Evolutionary conservation across 129 eudicot species (phyloP), one percentile per base, ranked within the genome.

Genomic region (Arctium lappa): DNA sequence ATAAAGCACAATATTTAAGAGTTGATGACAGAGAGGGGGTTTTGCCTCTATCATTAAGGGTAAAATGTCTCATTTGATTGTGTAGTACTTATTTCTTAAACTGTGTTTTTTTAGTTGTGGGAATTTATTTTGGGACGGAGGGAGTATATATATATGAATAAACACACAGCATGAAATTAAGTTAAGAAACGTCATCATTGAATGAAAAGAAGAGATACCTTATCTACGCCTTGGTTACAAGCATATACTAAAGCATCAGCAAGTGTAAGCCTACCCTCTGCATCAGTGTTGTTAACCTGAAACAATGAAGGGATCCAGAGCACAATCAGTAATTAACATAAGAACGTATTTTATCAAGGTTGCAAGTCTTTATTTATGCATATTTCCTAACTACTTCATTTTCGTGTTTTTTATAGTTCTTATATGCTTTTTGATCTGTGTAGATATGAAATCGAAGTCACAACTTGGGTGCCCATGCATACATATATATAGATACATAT

Each of bases 261-360:
- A 80, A 96, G 99, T 46, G 99, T 95, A 73, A 95, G 97, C 84
- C 99, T 91, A 32, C 99, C 99, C 90, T 95, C 99, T 22, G 99
- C 98, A 88, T 96, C 99, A 12, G 99, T 96, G 85, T 96, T 96
- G 94, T 96, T 96, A 78, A 96, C 99, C 99, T 96, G 88, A 71
- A 80, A 69, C 71, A 46, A 73, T 65, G 44, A 79, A 79, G 9
- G 31, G 76, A 65, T 75, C 70, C 8, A 75, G 60, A 65, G 8
- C 16, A 63, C 38, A 33, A 65, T 65, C 33, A n/a, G 29, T 60
- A 60, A 60, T 60, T 60, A 53, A n/a, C 30, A 16, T 60, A 60
- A 60, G 68, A 60, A 16, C 29, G 29, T 16, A n/a, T 60, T 6
- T n/a, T 16, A 56, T 16, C 66, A 56, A 56, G 29, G 22, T 15